Evolutionary conservation across 2,329 filamentous ascomycete species (phyloP), one percentile per base, ranked within the genome.

Genomic region (Epichloe aotearoae): DNA sequence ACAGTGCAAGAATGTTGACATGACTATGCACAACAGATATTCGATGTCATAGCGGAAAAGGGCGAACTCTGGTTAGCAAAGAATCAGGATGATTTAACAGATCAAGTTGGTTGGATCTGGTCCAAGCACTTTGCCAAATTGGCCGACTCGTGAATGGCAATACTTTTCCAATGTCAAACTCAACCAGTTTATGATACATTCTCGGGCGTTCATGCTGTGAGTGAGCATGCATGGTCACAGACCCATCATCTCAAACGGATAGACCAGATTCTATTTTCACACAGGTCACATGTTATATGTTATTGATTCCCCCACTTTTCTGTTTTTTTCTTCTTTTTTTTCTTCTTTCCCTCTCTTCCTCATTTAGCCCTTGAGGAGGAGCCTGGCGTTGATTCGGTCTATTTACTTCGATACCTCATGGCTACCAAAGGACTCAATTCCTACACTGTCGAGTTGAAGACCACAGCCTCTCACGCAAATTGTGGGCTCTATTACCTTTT

Each of bases 11-110:
- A 8, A 8, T 47, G 37, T 11, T 40, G 11, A 47, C 17, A 33
- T 34, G 26, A n/a, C 26, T 6, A 23, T 46, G 34, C 19, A 5
- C 20, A n/a, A 17, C 56, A 84, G 79, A 87, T 91, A 55, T 91
- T 91, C 61, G 86, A 91, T 69, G 85, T 98, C 49, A 88, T 98
- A 62, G 93, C 85, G 33, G 90, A 96, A 67, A 96, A 96, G 66
- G 93, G 93, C 56, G 93, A 98, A 72, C 77, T 97, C 46, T 98
- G 93, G 93, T 80, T 98, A 52, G 93, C 93, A 49, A 88, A 88
- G 67, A 98, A 98, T 64, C 93, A 98, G 69, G 93, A 98, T 62
- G 93, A 98, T 66, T 72, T 81, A 1, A 75, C 73, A 11, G 79
- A 85, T 56, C 77, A 82, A 56, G 83, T 97, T 36, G 93, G 93